These are phyloP conservation scores for Penicillium oxalicum DNA, from an alignment of 2,329 filamentous ascomycete genomes.

Conservation along the genomic window DNA sequence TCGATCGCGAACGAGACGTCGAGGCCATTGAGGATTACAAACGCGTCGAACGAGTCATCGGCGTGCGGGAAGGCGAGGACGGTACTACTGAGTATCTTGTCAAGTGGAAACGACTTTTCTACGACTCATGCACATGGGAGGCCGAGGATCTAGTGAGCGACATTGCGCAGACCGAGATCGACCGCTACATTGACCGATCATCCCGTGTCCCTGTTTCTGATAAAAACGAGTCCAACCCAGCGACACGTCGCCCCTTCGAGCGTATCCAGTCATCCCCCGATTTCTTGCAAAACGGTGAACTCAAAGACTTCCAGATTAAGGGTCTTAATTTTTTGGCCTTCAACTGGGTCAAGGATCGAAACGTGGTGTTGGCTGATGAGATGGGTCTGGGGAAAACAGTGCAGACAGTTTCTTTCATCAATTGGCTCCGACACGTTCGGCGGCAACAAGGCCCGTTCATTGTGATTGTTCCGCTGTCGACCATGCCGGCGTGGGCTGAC, in stretches of 20 bases:
- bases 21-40: constrained; percentile 87
- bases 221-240: constrained; percentile 65
- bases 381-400: constrained; percentile 99
- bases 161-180: constrained; percentile 81
- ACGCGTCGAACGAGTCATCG: constrained; percentile 88
- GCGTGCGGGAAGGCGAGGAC: constrained; percentile 70
- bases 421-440: constrained; percentile 88
- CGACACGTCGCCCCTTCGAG: constrained; percentile 67
- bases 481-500: constrained; percentile 96
- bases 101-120: constrained; percentile 93
- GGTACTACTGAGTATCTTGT: constrained; percentile 76
- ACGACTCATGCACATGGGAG: constrained; percentile 96
- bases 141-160: constrained; percentile 65
- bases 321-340: constrained; percentile 93
- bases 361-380: constrained; percentile 95
- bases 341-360: constrained; percentile 91
- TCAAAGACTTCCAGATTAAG: constrained; percentile 88
- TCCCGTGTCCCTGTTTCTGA: constrained; percentile 77
- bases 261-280: constrained; percentile 72
- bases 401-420: constrained; percentile 93
- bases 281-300: constrained; percentile 76
- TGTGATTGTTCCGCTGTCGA: constrained; percentile 93
- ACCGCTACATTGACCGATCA: constrained; percentile 79
- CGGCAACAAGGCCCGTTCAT: constrained; percentile 90
- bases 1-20: constrained; percentile 87